Conservation (phyloP, 352 stramenopile species). For the Phytopythium cucurbitacearum region DNA sequence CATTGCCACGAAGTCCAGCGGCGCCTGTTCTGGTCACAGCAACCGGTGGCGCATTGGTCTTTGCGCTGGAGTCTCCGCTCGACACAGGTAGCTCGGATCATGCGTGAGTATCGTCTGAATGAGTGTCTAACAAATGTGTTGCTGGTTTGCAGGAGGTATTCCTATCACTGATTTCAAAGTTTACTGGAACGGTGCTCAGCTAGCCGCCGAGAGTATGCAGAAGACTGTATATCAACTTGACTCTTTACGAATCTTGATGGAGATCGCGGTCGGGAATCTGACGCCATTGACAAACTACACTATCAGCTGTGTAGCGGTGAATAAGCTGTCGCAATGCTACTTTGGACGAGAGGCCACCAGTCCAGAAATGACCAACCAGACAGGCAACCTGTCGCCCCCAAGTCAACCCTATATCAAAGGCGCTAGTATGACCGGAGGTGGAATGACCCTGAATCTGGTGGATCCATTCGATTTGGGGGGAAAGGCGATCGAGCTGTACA, state of each 20-base stretch:
- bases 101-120: not conserved
- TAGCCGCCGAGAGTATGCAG: slow-evolving; percentile 13
- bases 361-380: slow-evolving; percentile 14
- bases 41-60: slow-evolving; percentile 40
- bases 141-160: slow-evolving; percentile 30
- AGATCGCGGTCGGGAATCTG: slow-evolving; percentile 27
- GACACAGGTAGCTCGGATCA: slow-evolving; percentile 31
- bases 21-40: slow-evolving; percentile 20
- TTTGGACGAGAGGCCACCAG: slow-evolving; percentile 25
- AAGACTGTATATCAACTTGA: slow-evolving; percentile 8
- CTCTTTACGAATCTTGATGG: slow-evolving; percentile 18
- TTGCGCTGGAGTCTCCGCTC: slow-evolving; percentile 20
- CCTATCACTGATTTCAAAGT: slow-evolving; percentile 40
- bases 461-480: slow-evolving; percentile 49
- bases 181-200: slow-evolving; percentile 22
- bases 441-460: slow-evolving; percentile 37
- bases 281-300: slow-evolving; percentile 21
- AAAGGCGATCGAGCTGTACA: slow-evolving; percentile 26
- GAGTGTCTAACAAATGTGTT: slow-evolving; percentile 3
- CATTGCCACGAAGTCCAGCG: slow-evolving; percentile 26
- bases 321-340: slow-evolving; percentile 40
- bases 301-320: slow-evolving; percentile 29
- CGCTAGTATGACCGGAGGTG: slow-evolving; percentile 32
- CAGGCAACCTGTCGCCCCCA: slow-evolving; percentile 20
- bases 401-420: slow-evolving; percentile 18